Percentiles rank a stretch among this genome's conserved stretches.
Conservation (phyloP, 352 stramenopile genomes). For the Phytopythium aichiense region DNA sequence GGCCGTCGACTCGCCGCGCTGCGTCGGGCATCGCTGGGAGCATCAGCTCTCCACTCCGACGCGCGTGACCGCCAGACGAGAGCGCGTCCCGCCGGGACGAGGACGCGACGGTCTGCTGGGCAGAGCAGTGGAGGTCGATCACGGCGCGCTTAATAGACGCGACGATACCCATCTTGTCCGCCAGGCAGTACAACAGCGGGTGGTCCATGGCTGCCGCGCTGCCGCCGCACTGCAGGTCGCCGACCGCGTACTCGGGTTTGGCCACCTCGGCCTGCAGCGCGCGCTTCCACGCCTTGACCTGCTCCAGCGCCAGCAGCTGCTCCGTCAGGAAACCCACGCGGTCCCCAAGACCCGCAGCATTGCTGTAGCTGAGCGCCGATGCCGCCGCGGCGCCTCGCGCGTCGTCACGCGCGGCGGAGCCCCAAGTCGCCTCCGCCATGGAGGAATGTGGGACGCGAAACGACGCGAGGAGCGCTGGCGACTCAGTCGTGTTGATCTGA, state of each 20-base stretch:
- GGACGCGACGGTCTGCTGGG: slow-evolving; percentile 14
- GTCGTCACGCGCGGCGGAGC: background rate
- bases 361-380: slow-evolving; percentile 6
- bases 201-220: slow-evolving; percentile 14
- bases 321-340: slow-evolving; percentile 42
- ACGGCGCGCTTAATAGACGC: slow-evolving; percentile 46
- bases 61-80: too few species aligned
- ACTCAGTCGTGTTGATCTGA: background rate
- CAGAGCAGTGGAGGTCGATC: slow-evolving; percentile 56
- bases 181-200: slow-evolving; percentile 34
- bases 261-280: slow-evolving; percentile 40
- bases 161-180: slow-evolving; percentile 60
- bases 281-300: slow-evolving; percentile 53
- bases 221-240: slow-evolving; percentile 30
- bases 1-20: slow-evolving; percentile 2
- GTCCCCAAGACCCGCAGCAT: slow-evolving; percentile 36
- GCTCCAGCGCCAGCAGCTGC: slow-evolving; percentile 32
- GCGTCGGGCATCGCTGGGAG: background rate
- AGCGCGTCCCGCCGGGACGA: slow-evolving; percentile 17
- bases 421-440: background rate
- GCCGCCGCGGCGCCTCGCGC: background rate
- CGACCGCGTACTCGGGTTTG: slow-evolving; percentile 37
- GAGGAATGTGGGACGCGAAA: background rate
- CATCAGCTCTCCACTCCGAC: background rate
- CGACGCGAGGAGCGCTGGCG: background rate